Base-by-base conservation (phyloP, 208 protist genomes). In the Phytomonas sp. region DNA sequence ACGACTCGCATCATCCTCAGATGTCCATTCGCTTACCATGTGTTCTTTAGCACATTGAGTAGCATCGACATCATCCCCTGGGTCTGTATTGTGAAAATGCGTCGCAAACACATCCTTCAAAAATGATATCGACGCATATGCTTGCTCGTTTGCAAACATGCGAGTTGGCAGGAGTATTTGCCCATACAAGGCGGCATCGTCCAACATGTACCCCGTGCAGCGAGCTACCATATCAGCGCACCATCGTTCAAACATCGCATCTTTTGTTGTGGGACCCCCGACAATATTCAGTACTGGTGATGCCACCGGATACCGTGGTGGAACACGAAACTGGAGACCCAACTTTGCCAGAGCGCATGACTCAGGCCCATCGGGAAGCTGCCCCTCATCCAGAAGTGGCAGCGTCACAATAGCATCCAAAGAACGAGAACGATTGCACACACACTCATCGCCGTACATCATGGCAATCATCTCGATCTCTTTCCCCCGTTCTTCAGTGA, bases 401-500 rank as follows among this genome's bases (percentile, higher is more conserved):
- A 60, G 72, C 64, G 51, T 70, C 76, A 11, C 70, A 62, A 20
- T 74, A 34, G 36, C 69, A 60, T 23, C 80, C 26, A 36, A 77
- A 62, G 62, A 5, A 30, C 28, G 30, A 36, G 46, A 37, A 8
- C 64, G 34, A n/a, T 56, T 51, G 43, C 75, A 34, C 13, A 82
- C 67, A 53, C 68, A 81, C 9, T 83, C 84, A 56, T 88, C 84
- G 4, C 78, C 85, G 72, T 93, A 96, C 84, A 94, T 92, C 40
- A 71, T 75, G 23, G 61, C 64, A 20, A 96, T 66, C 84, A 93
- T 91, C 69, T 87, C 84, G 61, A 96, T 64, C 77, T 96, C 91
- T 37, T 76, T 61, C 60, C 76, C 76, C 0, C 84, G 78, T 37
- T 69, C 82, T 65, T 81, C 78, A 56, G 9, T 56, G 20, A 56